These are phyloP conservation scores for Mantamonas sphyraenae DNA, from an alignment of 78 protist species.

Conservation along the genomic window DNA sequence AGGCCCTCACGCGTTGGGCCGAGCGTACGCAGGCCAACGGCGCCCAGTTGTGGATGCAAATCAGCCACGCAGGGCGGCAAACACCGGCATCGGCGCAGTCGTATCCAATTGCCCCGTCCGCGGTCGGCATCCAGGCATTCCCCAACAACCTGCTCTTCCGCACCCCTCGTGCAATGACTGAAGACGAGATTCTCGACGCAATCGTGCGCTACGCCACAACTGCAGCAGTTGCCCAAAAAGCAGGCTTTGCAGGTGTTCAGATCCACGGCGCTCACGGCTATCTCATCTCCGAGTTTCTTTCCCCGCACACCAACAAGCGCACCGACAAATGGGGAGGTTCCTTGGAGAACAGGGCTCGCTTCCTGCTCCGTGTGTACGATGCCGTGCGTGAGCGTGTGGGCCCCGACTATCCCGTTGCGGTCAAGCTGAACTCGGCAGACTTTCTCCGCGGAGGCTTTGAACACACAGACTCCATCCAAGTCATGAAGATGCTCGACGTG, in stretches of 20 bases:
- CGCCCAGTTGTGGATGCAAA: neutral
- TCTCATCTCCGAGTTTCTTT: conserved; percentile 43
- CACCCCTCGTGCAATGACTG: conserved; percentile 29
- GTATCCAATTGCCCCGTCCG: neutral
- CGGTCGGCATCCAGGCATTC: neutral
- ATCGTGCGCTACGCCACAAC: conserved; percentile 29
- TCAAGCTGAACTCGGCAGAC: conserved; percentile 32
- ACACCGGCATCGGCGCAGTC: neutral
- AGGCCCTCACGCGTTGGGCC: neutral
- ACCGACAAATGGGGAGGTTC: conserved; percentile 42
- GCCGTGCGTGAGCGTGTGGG: conserved; percentile 12
- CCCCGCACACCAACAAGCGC: conserved; percentile 29
- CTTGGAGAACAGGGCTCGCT: conserved; percentile 24
- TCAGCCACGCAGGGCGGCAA: conserved; percentile 8
- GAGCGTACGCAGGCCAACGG: neutral
- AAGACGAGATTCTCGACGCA: conserved; percentile 14
- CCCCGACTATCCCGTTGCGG: neutral
- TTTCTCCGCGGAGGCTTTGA: conserved; percentile 19
- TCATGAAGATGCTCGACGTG: conserved; percentile 1
- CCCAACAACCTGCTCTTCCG: neutral
- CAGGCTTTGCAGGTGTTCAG: conserved; percentile 59
- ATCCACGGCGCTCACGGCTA: conserved; percentile 79
- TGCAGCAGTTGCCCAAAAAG: conserved; percentile 32
- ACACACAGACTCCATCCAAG: conserved; percentile 3
- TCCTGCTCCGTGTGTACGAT: conserved; percentile 10